phyloP scores from a whole-genome alignment of 1,284 basidiomycete species.

The Puccinia coronata region DNA sequence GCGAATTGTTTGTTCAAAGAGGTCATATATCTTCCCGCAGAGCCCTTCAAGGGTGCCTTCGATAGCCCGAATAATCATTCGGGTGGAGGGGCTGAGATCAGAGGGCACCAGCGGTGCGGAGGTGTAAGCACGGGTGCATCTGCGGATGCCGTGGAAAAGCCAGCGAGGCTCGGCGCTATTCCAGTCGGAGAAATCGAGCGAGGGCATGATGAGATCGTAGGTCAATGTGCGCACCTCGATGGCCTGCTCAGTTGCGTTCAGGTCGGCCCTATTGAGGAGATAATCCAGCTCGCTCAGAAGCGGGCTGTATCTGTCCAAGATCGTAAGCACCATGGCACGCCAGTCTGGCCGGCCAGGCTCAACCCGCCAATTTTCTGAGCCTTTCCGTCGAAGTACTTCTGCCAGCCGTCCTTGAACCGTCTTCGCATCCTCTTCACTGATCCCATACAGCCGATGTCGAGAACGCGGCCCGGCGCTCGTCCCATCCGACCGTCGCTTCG shows the following conservation, averaged over 20 bases:
- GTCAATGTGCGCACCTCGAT: neutral
- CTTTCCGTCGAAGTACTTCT: slow-evolving; percentile 14
- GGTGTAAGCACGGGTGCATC: slow-evolving; percentile 7
- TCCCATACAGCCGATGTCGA: slow-evolving; percentile 19
- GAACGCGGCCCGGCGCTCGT: neutral
- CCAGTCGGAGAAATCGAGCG: slow-evolving; percentile 20
- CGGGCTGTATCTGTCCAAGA: neutral
- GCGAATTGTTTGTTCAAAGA: slow-evolving; percentile 6
- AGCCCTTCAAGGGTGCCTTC: slow-evolving; percentile 12
- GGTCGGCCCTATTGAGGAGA: neutral
- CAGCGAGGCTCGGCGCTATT: neutral
- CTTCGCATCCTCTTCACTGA: slow-evolving; percentile 24
- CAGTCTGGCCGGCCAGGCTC: slow-evolving; percentile 5
- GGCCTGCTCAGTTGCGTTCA: neutral
- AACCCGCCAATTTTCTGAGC: neutral
- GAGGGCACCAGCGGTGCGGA: neutral
- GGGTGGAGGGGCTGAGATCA: slow-evolving; percentile 9
- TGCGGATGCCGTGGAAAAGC: neutral
- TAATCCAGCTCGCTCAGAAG: neutral
- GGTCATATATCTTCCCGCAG: neutral
- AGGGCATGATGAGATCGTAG: slow-evolving; percentile 36
- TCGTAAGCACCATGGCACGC: neutral
- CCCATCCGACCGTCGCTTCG: neutral
- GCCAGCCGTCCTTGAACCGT: neutral
- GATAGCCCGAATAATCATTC: slow-evolving; percentile 5